Evolutionary conservation across 768 basidiomycete species (phyloP), one percentile per base, ranked within the genome.

Genomic region (Neoboletus magnificus): DNA sequence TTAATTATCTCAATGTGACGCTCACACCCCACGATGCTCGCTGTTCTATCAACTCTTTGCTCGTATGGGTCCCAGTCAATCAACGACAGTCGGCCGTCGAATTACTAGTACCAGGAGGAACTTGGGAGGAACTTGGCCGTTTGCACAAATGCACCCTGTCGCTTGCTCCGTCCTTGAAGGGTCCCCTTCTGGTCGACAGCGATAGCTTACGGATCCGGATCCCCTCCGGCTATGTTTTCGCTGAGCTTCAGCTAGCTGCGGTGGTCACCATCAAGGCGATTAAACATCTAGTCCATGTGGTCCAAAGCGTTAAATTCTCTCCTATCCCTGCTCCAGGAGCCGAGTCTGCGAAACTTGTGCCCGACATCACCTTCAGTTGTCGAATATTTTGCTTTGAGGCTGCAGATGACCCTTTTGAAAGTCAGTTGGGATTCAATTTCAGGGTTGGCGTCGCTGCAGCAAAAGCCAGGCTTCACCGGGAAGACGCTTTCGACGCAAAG

Each of bases 381-480:
- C 76, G 78, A n/a, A 77, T 77, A 42, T 63, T 96, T 33, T 84
- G 82, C 46, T 63, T 91, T 10, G 93, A 97, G 70, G 85, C 85
- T 25, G 82, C 84, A 23, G 95, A 98, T 68, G 90, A 93, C 62
- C 82, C 86, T 1, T 83, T 97, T 54, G 95, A 98, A 70, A 79
- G 82, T 16, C 82, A 78, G 56, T 72, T 97, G 20, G 88, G 83
- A 35, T 75, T 88, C 10, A 89, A 92, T 30, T 90, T 83, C 78
- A 77, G 82, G 55, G 80, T 83, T 46, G 93, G 92, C 0, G 72
- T 81, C 36, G 81, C 84, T 37, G 93, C 93, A 46, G 84, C 86
- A 39, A 80, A 79, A 49, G 79, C 82, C 15, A 77, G 94, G 30
- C 70, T 84, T 43, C 87, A 85, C 48, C 82, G 93, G 1, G 89